A percentile compares a stretch with the other conserved stretches of the same genome.
phyloP scores from a whole-genome alignment of 805 yeast genomes.

The Blastobotrys muscicola region DNA sequence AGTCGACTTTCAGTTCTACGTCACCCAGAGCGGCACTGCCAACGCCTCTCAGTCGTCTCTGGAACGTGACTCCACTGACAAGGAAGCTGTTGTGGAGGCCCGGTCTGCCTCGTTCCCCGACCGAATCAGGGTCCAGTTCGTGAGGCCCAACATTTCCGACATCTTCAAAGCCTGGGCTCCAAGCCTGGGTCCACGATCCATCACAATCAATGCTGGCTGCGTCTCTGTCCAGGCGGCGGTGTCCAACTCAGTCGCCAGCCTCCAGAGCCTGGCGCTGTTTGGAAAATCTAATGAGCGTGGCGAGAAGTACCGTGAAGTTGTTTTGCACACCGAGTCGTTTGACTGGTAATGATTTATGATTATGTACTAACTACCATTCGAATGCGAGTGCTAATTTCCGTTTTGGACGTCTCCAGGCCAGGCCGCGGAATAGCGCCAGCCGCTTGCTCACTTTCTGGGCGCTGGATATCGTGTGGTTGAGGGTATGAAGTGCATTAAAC shows the following conservation, averaged over 20 bases:
- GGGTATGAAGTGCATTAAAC: no score
- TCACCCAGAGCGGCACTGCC: neutral
- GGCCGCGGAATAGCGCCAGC: no score
- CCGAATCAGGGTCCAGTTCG: neutral
- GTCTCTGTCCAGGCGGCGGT: neutral
- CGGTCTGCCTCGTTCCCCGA: neutral
- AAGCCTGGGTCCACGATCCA: neutral
- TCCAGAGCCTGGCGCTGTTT: neutral
- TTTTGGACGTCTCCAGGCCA: no score
- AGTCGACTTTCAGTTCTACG: neutral
- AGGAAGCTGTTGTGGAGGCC: neutral
- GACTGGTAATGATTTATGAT: no score
- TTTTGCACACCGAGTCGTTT: no score
- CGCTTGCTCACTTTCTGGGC: no score
- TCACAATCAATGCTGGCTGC: slow-evolving; percentile 4
- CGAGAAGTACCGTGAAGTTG: no score
- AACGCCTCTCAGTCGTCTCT: neutral
- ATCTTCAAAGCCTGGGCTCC: neutral
- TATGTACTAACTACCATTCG: no score
- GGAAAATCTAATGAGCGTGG: no score
- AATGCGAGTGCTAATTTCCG: no score
- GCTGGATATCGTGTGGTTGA: no score
- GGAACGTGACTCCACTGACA: neutral
- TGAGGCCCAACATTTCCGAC: neutral
- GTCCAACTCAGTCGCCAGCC: neutral